Evolutionary conservation across 768 basidiomycete genomes (phyloP).

Genomic region (Collybia sordida): DNA sequence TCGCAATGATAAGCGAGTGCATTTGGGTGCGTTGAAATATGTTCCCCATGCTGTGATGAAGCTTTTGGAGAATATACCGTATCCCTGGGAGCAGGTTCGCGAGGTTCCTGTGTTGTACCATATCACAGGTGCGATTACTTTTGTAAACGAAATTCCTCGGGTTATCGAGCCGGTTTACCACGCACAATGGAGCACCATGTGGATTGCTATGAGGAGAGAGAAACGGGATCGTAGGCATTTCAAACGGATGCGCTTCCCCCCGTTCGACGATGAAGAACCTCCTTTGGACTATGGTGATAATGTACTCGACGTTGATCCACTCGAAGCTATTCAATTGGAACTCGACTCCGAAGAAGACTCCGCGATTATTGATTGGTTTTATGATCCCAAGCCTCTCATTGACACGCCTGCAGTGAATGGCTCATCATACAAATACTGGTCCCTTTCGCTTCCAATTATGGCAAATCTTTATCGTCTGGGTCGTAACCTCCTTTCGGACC

Average conservation of each 20-base stretch:
- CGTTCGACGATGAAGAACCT: conserved; percentile 99
- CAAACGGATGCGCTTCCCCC: conserved; percentile 99
- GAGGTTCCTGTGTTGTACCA: conserved; percentile 99
- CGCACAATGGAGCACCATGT: conserved; percentile 99
- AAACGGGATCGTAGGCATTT: conserved; percentile 98
- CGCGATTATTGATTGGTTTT: conserved; percentile 97
- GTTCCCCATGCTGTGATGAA: conserved; percentile 99
- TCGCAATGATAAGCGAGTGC: conserved; percentile 98
- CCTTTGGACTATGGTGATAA: conserved; percentile 99
- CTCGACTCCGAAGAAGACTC: conserved; percentile 89
- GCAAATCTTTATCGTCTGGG: conserved; percentile 96
- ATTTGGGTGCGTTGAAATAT: conserved; percentile 96
- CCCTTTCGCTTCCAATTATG: conserved; percentile 90
- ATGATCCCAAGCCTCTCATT: conserved; percentile 92
- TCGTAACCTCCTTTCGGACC: conserved; percentile 89
- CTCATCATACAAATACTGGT: conserved; percentile 91
- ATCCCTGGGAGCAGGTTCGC: conserved; percentile 98
- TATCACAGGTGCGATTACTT: conserved; percentile 98
- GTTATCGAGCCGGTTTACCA: conserved; percentile 98
- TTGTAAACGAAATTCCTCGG: conserved; percentile 97
- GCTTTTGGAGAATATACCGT: conserved; percentile 96
- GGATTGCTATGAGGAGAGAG: conserved; percentile 98
- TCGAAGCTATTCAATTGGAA: conserved; percentile 97
- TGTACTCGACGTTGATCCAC: conserved; percentile 94
- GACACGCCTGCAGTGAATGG: conserved; percentile 93